Evolutionary conservation across 257 asterid genomes (phyloP), one percentile per base, ranked within the genome.

Genomic region (Ilex asprella): DNA sequence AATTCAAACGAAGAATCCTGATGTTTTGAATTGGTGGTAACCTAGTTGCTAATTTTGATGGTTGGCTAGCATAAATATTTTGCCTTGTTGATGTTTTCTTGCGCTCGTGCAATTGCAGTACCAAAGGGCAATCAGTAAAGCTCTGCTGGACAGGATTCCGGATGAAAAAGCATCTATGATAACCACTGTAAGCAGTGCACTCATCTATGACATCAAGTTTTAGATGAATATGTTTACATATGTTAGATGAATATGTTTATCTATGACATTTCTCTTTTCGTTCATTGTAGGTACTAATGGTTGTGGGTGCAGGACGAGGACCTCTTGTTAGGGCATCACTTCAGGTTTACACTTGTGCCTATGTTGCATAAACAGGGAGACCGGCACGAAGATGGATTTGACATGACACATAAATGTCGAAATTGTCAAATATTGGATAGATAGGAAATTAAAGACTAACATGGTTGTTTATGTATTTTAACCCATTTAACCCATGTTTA

Each of bases 221-320:
- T 49, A 49, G 13, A 4, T 8, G 8, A 35, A 35, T 8, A 3
- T 35, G 41, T 35, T 5, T 3, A 35, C 16, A 49, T 6, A 11
- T 49, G 3, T 12, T 49, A 49, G 13, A 4, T 8, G 8, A 35
- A 35, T 8, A 3, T 35, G 41, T 35, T 5, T 3, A 35, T 35
- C 5, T 59, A 46, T 67, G 46, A 62, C 72, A 55, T 63, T 41
- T 39, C 58, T 30, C 59, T 72, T 72, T 29, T 63, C 43, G 31
- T 58, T 67, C 74, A 72, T 66, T 67, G 31, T 63, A 93, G 99
- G 86, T 93, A 49, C 75, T 93, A 85, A 93, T 93, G 99, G 99
- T 93, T 78, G 97, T 93, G 60, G 99, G 99, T 61, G 99, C 99
- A 65, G 99, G 99, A 44, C 81, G 99, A 72, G 99, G 99, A 60